Conservation (phyloP, 805 yeast genomes). For the Yarrowia divulgata region DNA sequence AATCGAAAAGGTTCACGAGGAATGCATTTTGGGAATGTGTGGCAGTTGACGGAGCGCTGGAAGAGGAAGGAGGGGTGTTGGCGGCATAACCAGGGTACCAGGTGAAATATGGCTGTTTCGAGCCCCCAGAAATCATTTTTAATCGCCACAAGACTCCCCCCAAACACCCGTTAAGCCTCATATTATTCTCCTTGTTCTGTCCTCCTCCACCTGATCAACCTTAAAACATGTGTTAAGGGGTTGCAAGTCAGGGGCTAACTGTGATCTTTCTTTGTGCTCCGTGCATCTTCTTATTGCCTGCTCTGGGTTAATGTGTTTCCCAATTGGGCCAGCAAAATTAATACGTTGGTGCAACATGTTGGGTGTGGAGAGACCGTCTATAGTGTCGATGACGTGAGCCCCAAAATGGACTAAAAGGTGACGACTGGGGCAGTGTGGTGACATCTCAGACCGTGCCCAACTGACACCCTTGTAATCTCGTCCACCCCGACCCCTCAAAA, state of each 20-base stretch:
- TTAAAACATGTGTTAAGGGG: slow-evolving; percentile 38
- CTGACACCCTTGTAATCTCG: too few relatives aligned
- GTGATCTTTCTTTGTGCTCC: slow-evolving; percentile 14
- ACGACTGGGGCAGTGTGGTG: too few relatives aligned
- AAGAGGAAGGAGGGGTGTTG: too few relatives aligned
- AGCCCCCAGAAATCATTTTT: too few relatives aligned
- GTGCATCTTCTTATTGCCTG: slow-evolving; percentile 22
- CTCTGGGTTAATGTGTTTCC: slow-evolving; percentile 33
- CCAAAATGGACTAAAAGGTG: too few relatives aligned
- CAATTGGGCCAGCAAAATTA: slow-evolving; percentile 5
- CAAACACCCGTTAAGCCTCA: background rate
- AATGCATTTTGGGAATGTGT: slow-evolving; percentile 17
- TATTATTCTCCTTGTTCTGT: background rate
- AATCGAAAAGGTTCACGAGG: slow-evolving; percentile 12
- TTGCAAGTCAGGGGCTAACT: slow-evolving; percentile 36
- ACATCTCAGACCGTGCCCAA: too few relatives aligned
- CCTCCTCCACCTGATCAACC: slow-evolving; percentile 35
- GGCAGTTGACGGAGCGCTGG: background rate
- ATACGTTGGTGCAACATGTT: background rate
- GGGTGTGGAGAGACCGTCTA: background rate
- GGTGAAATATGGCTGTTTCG: too few relatives aligned
- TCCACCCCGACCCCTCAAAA: background rate
- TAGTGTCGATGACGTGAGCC: too few relatives aligned
- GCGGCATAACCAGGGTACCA: too few relatives aligned
- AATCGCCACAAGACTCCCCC: too few relatives aligned